Conservation (phyloP, 805 yeast genomes). For the Yueomyces sinensis region DNA sequence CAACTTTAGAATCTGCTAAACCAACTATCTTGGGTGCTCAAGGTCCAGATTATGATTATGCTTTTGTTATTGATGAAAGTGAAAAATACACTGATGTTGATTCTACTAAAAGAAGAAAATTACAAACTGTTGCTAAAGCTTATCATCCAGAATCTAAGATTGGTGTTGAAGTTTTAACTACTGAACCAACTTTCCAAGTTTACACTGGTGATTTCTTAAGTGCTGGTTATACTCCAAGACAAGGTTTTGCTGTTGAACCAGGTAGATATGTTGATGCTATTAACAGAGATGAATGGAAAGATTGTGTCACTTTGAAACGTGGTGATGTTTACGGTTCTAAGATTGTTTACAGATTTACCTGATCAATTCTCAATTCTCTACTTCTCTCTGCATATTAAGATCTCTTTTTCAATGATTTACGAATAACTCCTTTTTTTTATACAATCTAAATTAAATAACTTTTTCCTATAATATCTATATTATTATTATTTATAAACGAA, state of each 20-base stretch:
- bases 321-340: slow-evolving; percentile 43
- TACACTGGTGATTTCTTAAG: slow-evolving; percentile 46
- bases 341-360: slow-evolving; percentile 16
- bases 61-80: slow-evolving; percentile 29
- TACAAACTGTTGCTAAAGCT: slow-evolving; percentile 30
- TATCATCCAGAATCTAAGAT: slow-evolving; percentile 31
- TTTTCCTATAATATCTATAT: too few species aligned
- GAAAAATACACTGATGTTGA: slow-evolving; percentile 21
- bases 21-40: slow-evolving; percentile 19
- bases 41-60: slow-evolving; percentile 31
- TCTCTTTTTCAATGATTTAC: too few species aligned
- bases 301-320: slow-evolving; percentile 34
- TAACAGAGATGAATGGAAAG: slow-evolving; percentile 32
- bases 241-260: slow-evolving; percentile 54
- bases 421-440: too few species aligned
- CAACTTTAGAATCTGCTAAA: slow-evolving; percentile 12
- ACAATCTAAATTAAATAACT: too few species aligned
- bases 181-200: slow-evolving; percentile 56
- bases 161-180: slow-evolving; percentile 32
- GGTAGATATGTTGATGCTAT: slow-evolving; percentile 45
- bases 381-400: too few species aligned
- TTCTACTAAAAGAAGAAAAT: slow-evolving; percentile 28
- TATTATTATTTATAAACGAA: too few species aligned
- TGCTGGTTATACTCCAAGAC: slow-evolving; percentile 25
- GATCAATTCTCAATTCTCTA: too few species aligned